phyloP scores from a whole-genome alignment of 2,329 filamentous ascomycete genomes.

The Talaromyces sp. region DNA sequence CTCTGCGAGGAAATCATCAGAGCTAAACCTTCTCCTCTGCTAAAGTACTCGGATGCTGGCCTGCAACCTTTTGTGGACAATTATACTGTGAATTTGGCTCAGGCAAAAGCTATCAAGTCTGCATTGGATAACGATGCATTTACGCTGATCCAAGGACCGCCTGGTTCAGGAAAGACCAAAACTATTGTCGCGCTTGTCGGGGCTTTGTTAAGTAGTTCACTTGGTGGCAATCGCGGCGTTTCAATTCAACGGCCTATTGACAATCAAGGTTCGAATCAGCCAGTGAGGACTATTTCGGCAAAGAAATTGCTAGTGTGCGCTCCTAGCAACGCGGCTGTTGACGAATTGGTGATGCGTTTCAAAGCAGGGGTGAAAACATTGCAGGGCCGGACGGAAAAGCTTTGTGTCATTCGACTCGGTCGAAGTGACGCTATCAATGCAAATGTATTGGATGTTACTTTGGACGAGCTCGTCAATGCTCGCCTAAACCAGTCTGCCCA shows the following conservation, averaged over 20 bases:
- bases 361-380: slow-evolving; percentile 79
- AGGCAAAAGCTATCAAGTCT: slow-evolving; percentile 85
- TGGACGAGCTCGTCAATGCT: slow-evolving; percentile 82
- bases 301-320: slow-evolving; percentile 95
- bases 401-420: slow-evolving; percentile 85
- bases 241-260: slow-evolving; percentile 40
- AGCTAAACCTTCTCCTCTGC: slow-evolving; percentile 82
- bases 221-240: slow-evolving; percentile 42
- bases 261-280: slow-evolving; percentile 29
- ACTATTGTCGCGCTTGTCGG: slow-evolving; percentile 96
- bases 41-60: slow-evolving; percentile 71
- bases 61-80: slow-evolving; percentile 64
- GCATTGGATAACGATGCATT: slow-evolving; percentile 95
- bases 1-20: slow-evolving; percentile 86
- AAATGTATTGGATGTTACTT: slow-evolving; percentile 80
- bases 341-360: slow-evolving; percentile 88
- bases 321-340: slow-evolving; percentile 96
- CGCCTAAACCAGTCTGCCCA: slow-evolving; percentile 51
- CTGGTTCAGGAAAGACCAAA: slow-evolving; percentile 96
- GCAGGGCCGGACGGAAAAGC: slow-evolving; percentile 64
- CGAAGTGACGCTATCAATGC: slow-evolving; percentile 88
- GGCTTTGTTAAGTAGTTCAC: slow-evolving; percentile 63
- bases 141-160: slow-evolving; percentile 90
- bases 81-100: slow-evolving; percentile 80
- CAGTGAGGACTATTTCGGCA: slow-evolving; percentile 33